Evolutionary conservation across 768 basidiomycete genomes (phyloP).

Genomic region (Lactifluus piperatus): DNA sequence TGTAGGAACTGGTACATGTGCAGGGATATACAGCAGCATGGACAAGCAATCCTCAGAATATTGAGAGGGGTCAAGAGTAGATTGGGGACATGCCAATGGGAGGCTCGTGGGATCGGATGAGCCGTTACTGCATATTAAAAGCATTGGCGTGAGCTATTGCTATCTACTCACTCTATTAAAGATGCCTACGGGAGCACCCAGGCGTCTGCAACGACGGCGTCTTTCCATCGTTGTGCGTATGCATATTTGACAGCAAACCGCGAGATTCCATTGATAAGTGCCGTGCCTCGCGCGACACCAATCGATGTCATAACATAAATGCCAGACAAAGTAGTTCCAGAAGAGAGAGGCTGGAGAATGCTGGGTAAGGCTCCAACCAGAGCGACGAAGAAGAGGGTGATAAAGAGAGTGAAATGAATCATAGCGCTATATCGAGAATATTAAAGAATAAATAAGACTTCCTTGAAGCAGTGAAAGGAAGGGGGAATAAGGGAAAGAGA

Average conservation of each 20-base stretch:
- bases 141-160: not conserved
- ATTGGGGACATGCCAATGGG: constrained; percentile 70
- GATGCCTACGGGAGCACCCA: constrained; percentile 60
- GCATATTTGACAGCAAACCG: constrained; percentile 65
- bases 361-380: constrained; percentile 28
- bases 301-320: constrained; percentile 38
- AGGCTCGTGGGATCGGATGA: constrained; percentile 42
- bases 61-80: constrained; percentile 36
- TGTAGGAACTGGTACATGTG: constrained; percentile 26
- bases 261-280: constrained; percentile 39
- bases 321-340: constrained; percentile 26
- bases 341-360: constrained; percentile 34
- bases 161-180: not conserved
- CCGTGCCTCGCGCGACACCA: constrained; percentile 47
- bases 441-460: constrained; percentile 9
- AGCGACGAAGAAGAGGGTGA: constrained; percentile 27
- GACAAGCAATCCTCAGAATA: constrained; percentile 76
- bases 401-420: constrained; percentile 29
- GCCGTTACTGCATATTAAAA: constrained; percentile 38
- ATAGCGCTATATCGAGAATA: constrained; percentile 23
- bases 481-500: not conserved
- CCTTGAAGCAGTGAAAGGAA: not conserved
- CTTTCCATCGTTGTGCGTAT: constrained; percentile 49
- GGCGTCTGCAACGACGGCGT: constrained; percentile 41
- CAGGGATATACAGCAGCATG: constrained; percentile 64